Evolutionary conservation across 176 grass and related monocot genomes (phyloP), one percentile per base, ranked within the genome.

Genomic region (Zoysia pacifica): DNA sequence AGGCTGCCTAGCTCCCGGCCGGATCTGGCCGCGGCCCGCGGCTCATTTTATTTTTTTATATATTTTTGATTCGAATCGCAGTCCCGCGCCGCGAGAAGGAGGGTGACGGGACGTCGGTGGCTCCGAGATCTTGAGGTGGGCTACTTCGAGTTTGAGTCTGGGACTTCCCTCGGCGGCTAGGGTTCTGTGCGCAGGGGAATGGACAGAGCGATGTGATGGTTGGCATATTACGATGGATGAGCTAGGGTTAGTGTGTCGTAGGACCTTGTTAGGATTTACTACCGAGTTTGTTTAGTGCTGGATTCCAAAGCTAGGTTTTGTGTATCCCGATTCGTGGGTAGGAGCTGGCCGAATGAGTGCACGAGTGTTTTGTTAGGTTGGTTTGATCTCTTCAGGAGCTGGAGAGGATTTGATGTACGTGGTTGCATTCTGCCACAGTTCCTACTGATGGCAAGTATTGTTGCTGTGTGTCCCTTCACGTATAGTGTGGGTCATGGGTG

Each of bases 221-320:
- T 28, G 28, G 28, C 28, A 28, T 28, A 28, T 28, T 28, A 28
- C 28, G 28, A 28, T 28, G 28, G 28, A 28, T 28, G 28, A 28
- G 28, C 28, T 62, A 5, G 56, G n/a, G 56, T 19, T 2, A 60
- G 56, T 28, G 56, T 8, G 2, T 3, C 19, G 20, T 62, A 36
- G 9, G 9, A 62, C 59, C 20, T 11, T 69, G 11, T 48, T 80
- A 49, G 10, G 16, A 18, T 2, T 44, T 40, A 56, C 28, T 28
- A 28, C 65, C 0, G 3, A 65, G 50, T 52, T 72, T 28, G 19
- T 52, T 72, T n/a, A 62, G 15, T 7, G n/a, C 69, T 79, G 2
- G 63, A 51, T 69, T 35, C 75, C 43, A 0, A 41, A 28, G 28
- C 28, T 39, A 56, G 20, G 56, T 47, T 78, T 80, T 75, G 54